phyloP scores from a whole-genome alignment of 78 protist genomes.

The Dictyostelium capitatum region DNA sequence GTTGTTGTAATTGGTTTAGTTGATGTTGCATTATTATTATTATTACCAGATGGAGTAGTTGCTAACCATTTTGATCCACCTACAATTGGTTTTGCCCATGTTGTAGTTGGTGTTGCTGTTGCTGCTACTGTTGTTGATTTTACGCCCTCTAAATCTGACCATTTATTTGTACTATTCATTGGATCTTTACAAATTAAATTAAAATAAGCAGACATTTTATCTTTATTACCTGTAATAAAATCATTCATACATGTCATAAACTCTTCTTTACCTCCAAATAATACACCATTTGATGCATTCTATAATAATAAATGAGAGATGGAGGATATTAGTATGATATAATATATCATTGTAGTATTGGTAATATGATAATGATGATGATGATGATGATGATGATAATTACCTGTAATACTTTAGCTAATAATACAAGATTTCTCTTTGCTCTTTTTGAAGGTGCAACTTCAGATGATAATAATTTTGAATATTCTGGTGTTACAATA shows the following conservation, averaged over 20 bases:
- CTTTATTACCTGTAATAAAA: constrained; percentile 67
- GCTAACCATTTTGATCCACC: constrained; percentile 45
- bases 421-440: constrained; percentile 78
- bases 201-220: constrained; percentile 81
- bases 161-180: constrained; percentile 4
- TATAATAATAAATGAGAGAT: neutral
- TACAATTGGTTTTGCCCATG: constrained; percentile 24
- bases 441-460: constrained; percentile 42
- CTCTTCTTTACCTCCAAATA: constrained; percentile 86
- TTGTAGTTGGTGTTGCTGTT: neutral
- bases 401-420: constrained; percentile 84
- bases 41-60: constrained; percentile 60
- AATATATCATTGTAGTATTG: neutral
- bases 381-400: neutral
- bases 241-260: constrained; percentile 86
- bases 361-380: too few species aligned
- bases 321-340: too few species aligned
- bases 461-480: constrained; percentile 66
- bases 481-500: constrained; percentile 81
- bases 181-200: constrained; percentile 64
- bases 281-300: constrained; percentile 84
- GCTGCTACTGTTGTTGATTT: neutral
- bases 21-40: neutral
- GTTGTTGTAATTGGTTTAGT: constrained; percentile 7
- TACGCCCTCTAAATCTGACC: constrained; percentile 70